These are phyloP conservation scores for Metschnikowia proteae DNA, from an alignment of 805 yeast genomes.

Conservation along the genomic window DNA sequence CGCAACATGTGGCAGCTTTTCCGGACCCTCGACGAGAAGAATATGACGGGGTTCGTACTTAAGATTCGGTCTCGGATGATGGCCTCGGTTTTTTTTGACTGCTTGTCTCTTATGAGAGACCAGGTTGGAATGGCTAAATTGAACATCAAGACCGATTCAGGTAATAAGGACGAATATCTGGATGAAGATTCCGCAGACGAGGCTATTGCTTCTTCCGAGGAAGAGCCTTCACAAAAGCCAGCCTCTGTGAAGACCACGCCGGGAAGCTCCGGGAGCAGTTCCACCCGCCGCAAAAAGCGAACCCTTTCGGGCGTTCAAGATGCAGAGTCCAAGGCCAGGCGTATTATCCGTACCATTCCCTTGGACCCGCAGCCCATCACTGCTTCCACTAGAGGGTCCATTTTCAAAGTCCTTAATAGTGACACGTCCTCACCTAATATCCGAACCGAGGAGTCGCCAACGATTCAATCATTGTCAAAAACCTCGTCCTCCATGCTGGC, in stretches of 20 bases:
- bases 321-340: conserved; percentile 70
- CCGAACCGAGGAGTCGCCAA: not conserved
- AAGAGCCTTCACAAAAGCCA: conserved; percentile 18
- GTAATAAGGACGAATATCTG: conserved; percentile 20
- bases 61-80: conserved; percentile 81
- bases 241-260: conserved; percentile 30
- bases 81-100: conserved; percentile 89
- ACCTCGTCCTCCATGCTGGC: not conserved
- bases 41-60: conserved; percentile 40
- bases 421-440: conserved; percentile 30
- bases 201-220: conserved; percentile 14
- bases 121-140: conserved; percentile 80
- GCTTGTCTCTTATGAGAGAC: conserved; percentile 77
- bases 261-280: conserved; percentile 34
- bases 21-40: conserved; percentile 58
- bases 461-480: not conserved
- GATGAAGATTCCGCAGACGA: conserved; percentile 24
- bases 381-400: conserved; percentile 33
- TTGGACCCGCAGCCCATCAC: conserved; percentile 78
- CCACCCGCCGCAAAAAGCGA: conserved; percentile 37
- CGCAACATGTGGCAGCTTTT: conserved; percentile 89
- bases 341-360: conserved; percentile 73
- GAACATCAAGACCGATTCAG: conserved; percentile 34
- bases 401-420: conserved; percentile 38
- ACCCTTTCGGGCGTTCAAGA: conserved; percentile 52